Base-by-base conservation (phyloP, 345 rosid genomes). In the Gossypium bickii region DNA sequence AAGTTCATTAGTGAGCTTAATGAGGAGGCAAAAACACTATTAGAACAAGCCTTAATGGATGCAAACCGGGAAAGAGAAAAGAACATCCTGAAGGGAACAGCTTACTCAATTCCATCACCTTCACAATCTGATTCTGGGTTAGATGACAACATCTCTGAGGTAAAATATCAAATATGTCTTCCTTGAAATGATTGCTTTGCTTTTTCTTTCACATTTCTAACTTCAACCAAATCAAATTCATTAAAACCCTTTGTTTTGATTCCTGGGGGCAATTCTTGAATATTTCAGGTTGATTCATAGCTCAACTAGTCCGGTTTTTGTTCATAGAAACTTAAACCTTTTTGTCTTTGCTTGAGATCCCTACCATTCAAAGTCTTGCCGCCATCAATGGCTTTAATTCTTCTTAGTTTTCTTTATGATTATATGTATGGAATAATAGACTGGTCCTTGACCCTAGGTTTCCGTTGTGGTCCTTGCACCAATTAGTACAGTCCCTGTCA, bases 1-100 rank as follows among this genome's bases (percentile, higher is more conserved):
- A 96, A 96, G 80, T 96, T 96, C 87, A 93, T 96, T 76, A 88
- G 97, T 15, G 99, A 95, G 79, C 92, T 95, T 69, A 87, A 91
- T 64, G 88, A 88, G 11, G 99, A 92, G 59, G 97, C 98, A 0
- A 93, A 93, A 77, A 84, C 85, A 9, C 87, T 96, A 8, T 71
- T 96, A 56, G 99, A 96, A 77, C 85, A 79, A 62, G 99, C 99
- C 71, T 68, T 96, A 70, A 90, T 91, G 97, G 92, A 93, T 17
- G 96, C 94, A 64, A 93, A 91, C 81, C 85, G 78, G 80, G 96
- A 88, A 78, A 88, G 97, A 78, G 99, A 95, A 81, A 93, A 86
- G 82, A 86, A 82, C 57, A 91, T 92, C 63, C 84, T 93, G 67
- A 95, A 95, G 68, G 93, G 93, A 79, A 82, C 89, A 55, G 80